Conservation (phyloP, 176 grass and related monocot genomes). For the Aegilops sharonensis region DNA sequence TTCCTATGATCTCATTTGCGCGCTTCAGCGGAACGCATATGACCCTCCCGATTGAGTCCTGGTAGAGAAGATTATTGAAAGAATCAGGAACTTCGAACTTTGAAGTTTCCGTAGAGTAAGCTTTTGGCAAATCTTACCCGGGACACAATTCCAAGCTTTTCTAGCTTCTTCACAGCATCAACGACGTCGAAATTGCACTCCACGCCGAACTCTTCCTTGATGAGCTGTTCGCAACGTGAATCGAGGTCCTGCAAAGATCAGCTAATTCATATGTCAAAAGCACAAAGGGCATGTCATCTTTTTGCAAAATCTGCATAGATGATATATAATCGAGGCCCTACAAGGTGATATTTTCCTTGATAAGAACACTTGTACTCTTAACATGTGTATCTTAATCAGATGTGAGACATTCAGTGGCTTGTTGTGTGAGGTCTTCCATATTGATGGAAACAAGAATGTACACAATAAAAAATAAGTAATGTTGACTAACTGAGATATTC, state of each 20-base stretch:
- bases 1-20: slow-evolving; percentile 88
- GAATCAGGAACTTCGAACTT: not conserved
- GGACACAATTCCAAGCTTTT: slow-evolving; percentile 88
- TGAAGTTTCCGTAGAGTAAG: not conserved
- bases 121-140: slow-evolving; percentile 55
- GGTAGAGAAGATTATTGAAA: slow-evolving; percentile 4
- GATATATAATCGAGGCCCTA: not conserved
- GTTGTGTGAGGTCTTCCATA: not conserved
- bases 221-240: slow-evolving; percentile 71
- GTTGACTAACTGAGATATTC: not conserved
- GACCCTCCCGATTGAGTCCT: slow-evolving; percentile 77
- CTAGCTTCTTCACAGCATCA: slow-evolving; percentile 84
- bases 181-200: slow-evolving; percentile 86
- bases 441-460: not conserved
- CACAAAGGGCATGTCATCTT: not conserved
- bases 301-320: not conserved
- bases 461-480: not conserved
- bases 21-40: slow-evolving; percentile 68
- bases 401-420: not conserved
- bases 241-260: slow-evolving; percentile 70
- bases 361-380: not conserved
- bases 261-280: not conserved
- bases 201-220: slow-evolving; percentile 71
- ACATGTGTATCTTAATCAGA: not conserved
- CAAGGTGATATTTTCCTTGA: not conserved